Conservation (phyloP, 2,329 filamentous ascomycete genomes). For the Ascochyta rabiei region DNA sequence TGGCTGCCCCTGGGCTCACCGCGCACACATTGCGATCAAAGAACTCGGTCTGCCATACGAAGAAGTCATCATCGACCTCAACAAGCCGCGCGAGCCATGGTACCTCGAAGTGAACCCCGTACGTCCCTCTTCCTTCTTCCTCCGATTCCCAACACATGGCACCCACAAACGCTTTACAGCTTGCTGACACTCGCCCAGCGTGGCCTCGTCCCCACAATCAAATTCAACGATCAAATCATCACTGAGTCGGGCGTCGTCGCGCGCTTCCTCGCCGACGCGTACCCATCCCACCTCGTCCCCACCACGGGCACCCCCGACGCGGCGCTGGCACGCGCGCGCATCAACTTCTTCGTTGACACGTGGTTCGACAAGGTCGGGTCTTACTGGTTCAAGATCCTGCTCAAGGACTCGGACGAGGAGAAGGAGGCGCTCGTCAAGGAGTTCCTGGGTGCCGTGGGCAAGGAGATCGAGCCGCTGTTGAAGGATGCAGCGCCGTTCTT, state of each 20-base stretch:
- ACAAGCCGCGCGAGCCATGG: constrained; percentile 70
- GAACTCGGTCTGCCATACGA: constrained; percentile 71
- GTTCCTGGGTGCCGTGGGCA: constrained; percentile 63
- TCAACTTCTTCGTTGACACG: constrained; percentile 75
- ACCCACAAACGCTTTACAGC: not conserved
- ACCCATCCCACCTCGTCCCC: constrained; percentile 71
- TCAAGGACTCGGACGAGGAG: constrained; percentile 51
- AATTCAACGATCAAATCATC: constrained; percentile 68
- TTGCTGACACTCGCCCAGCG: constrained; percentile 49
- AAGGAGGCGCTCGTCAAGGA: constrained; percentile 56
- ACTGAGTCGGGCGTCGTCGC: constrained; percentile 76
- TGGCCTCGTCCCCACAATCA: constrained; percentile 75
- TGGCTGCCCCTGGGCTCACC: constrained; percentile 74
- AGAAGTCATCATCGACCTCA: constrained; percentile 75
- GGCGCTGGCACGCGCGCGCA: constrained; percentile 68
- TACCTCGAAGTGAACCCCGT: constrained; percentile 79
- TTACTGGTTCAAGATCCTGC: constrained; percentile 54
- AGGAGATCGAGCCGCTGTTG: constrained; percentile 77
- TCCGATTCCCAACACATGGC: not conserved
- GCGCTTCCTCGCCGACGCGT: constrained; percentile 72
- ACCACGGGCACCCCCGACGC: constrained; percentile 58
- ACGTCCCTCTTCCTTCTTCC: constrained; percentile 20
- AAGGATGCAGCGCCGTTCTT: constrained; percentile 54
- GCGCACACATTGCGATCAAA: constrained; percentile 72
- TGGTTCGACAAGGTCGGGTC: constrained; percentile 67